Evolutionary conservation across 2,329 filamentous ascomycete genomes (phyloP), one percentile per base, ranked within the genome.

Genomic region (Didymella pomorum): DNA sequence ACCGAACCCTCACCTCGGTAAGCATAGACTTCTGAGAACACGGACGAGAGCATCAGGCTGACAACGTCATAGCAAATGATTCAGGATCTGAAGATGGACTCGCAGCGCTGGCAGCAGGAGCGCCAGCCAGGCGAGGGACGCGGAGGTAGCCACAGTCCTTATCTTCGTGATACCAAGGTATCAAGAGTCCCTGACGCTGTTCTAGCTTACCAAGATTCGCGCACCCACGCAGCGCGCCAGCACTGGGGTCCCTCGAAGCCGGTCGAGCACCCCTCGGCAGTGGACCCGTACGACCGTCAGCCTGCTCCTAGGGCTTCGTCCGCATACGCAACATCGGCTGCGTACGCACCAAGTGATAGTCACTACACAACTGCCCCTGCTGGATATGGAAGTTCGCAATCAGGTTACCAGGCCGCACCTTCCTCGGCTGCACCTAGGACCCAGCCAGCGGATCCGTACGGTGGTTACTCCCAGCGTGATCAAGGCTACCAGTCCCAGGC

Each of bases 1-100:
- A 82, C 69, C 79, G 81, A 41, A 82, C 80, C 46, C 72, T 83
- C 53, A 83, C 81, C 43, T 75, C 79, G 68, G 80, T 82, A 78
- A 54, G 80, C 72, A 23, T 18, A 28, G 31, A 9, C 21, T 12
- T 3, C 8, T 20, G 16, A 47, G 20, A 28, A 18, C 4, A 8
- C 5, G 12, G 7, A 20, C 31, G 20, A 18, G 12, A 21, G 25
- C 48, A 52, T 33, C 33, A 49, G 31, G 62, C 71, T 72, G 62
- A 73, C 71, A 29, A 54, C 42, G 14, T 14, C 5, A 48, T 43
- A 76, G 81, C 78, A 80, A 69, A 83, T 83, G 81, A 80, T 82
- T 59, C 73, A 77, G 66, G 81, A 83, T 65, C 68, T 83, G 69
- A 79, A 78, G 64, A 67, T 76, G 71, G 80, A 82, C 59, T 82